Conservation (phyloP, 805 yeast species). For the Priceomyces fermenticarens region DNA sequence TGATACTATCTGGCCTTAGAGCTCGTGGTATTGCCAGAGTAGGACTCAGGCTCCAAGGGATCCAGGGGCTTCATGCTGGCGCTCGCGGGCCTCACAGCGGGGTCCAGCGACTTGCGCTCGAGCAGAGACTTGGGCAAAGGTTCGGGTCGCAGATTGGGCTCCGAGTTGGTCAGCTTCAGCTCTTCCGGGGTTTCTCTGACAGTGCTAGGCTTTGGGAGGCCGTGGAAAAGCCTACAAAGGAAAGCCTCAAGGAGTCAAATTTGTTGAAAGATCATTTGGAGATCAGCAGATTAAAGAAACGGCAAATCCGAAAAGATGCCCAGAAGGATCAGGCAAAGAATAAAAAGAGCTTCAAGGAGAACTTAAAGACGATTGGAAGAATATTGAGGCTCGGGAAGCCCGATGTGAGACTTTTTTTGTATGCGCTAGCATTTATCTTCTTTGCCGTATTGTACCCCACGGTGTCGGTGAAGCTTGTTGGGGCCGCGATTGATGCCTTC, state of each 20-base stretch:
- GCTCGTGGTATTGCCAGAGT: too few relatives aligned
- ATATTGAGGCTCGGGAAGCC: constrained; percentile 39
- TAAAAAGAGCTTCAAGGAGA: constrained; percentile 28
- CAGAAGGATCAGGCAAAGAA: constrained; percentile 29
- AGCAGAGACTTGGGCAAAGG: too few relatives aligned
- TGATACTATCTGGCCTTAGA: too few relatives aligned
- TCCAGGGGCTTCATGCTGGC: too few relatives aligned
- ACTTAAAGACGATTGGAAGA: constrained; percentile 34
- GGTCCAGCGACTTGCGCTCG: too few relatives aligned
- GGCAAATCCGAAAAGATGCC: constrained; percentile 28
- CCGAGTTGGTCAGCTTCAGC: too few relatives aligned
- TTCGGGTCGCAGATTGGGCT: too few relatives aligned
- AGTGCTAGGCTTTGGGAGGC: too few relatives aligned
- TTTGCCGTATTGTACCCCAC: constrained; percentile 46
- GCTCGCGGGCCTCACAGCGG: too few relatives aligned
- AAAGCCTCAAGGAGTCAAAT: constrained; percentile 4
- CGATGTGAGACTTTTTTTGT: constrained; percentile 33
- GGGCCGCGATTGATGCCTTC: constrained; percentile 42
- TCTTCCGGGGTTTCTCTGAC: too few relatives aligned
- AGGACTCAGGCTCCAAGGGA: too few relatives aligned
- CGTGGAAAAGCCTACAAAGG: too few relatives aligned
- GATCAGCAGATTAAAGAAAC: constrained; percentile 19
- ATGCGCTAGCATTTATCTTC: constrained; percentile 39
- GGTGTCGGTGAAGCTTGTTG: constrained; percentile 41
- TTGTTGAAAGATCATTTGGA: constrained; percentile 29